Conservation (phyloP, 2,329 filamentous ascomycete species). For the Leptographium wingfieldii region DNA sequence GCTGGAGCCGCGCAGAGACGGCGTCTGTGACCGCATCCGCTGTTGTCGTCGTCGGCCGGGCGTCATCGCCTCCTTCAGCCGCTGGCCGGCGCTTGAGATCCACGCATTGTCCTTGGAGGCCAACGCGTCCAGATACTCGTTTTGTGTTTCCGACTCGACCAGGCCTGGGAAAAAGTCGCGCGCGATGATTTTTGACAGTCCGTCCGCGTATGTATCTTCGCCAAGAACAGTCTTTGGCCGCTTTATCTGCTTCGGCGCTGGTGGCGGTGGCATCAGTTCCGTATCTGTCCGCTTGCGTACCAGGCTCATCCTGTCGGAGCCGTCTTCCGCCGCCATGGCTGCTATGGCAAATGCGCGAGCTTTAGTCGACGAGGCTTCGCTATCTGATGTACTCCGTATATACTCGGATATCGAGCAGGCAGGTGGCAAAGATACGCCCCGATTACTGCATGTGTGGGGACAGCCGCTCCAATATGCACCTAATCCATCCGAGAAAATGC, state of each 20-base stretch:
- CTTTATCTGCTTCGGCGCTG: conserved; percentile 78
- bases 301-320: conserved; percentile 41
- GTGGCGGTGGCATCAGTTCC: conserved; percentile 79
- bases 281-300: conserved; percentile 55
- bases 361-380: background rate
- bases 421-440: background rate
- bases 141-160: conserved; percentile 71
- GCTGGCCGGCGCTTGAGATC: conserved; percentile 70
- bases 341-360: background rate
- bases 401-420: too few species aligned
- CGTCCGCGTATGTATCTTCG: conserved; percentile 86
- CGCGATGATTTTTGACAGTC: conserved; percentile 85
- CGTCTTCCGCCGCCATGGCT: conserved; percentile 6
- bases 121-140: conserved; percentile 84
- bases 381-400: background rate
- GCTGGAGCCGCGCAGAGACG: background rate
- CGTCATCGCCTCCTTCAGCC: conserved; percentile 68
- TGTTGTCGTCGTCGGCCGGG: conserved; percentile 39
- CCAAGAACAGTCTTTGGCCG: conserved; percentile 77
- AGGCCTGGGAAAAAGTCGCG: conserved; percentile 95
- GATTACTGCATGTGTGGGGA: background rate
- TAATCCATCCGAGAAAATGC: background rate
- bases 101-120: conserved; percentile 75
- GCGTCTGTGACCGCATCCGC: background rate
- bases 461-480: too few species aligned